Conservation (phyloP, 2,329 filamentous ascomycete genomes). For the Fusarium sp. region DNA sequence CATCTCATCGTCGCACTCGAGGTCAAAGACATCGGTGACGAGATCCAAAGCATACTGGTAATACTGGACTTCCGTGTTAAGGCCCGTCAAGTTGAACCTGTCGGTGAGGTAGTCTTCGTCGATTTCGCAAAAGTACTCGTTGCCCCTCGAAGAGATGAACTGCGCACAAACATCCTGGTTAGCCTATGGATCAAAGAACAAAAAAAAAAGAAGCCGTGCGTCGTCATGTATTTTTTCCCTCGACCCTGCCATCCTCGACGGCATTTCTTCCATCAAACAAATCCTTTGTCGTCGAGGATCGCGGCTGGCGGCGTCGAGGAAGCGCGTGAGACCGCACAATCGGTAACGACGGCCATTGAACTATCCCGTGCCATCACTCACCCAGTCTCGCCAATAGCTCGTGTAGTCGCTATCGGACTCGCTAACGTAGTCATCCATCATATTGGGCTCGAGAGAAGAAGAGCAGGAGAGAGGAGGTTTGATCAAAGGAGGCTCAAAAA, state of each 20-base stretch:
- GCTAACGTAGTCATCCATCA: slow-evolving; percentile 97
- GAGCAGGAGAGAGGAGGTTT: slow-evolving; percentile 22
- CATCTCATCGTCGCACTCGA: slow-evolving; percentile 99
- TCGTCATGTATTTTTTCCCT: neutral
- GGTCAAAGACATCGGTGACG: slow-evolving; percentile 97
- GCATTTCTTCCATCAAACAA: neutral
- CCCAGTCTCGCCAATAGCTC: slow-evolving; percentile 99
- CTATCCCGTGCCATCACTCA: slow-evolving; percentile 62
- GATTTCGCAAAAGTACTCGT: slow-evolving; percentile 99
- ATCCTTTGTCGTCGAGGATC: neutral
- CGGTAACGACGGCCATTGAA: neutral
- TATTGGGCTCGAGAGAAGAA: slow-evolving; percentile 39
- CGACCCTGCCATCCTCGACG: slow-evolving; percentile 17
- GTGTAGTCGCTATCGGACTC: slow-evolving; percentile 99
- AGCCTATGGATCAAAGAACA: slow-evolving; percentile 21
- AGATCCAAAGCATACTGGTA: slow-evolving; percentile 99
- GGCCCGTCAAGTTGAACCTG: slow-evolving; percentile 95
- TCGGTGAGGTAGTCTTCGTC: slow-evolving; percentile 99
- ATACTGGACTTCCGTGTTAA: slow-evolving; percentile 98
- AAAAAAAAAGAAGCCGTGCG: slow-evolving; percentile 11
- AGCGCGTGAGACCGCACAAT: slow-evolving; percentile 10
- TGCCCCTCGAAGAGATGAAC: slow-evolving; percentile 98
- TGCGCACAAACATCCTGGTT: slow-evolving; percentile 53
- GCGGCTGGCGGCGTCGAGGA: neutral
- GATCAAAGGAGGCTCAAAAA: slow-evolving; percentile 37